Evolutionary conservation across 1,284 basidiomycete species (phyloP).

Genomic region (Coriolopsis trogii): DNA sequence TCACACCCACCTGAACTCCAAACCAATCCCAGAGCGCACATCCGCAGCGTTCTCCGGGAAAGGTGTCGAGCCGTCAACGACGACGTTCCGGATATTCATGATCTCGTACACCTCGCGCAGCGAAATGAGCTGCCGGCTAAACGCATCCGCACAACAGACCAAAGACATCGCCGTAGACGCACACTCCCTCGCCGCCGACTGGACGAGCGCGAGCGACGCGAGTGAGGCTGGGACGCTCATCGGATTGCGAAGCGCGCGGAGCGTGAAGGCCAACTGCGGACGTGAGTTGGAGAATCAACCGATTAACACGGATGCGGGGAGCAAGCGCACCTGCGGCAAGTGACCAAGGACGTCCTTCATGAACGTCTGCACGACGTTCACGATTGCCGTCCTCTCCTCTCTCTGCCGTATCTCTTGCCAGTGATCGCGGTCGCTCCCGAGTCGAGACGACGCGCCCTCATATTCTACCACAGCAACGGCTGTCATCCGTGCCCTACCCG

Average conservation of each 20-base stretch:
- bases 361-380: not conserved
- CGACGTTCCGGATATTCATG: constrained; percentile 56
- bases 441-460: constrained; percentile 8
- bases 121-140: not conserved
- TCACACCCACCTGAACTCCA: constrained; percentile 66
- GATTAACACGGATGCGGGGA: not conserved
- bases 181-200: constrained; percentile 60
- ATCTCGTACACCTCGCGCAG: constrained; percentile 41
- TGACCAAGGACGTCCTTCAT: constrained; percentile 43
- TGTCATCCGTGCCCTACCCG: constrained; percentile 47
- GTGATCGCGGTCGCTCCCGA: not conserved
- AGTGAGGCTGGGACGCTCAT: constrained; percentile 71
- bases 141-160: not conserved
- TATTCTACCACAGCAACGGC: not conserved
- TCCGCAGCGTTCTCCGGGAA: constrained; percentile 65
- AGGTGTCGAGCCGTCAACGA: constrained; percentile 55
- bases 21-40: constrained; percentile 54
- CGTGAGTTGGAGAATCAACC: not conserved
- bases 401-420: too few relatives aligned
- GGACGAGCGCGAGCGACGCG: constrained; percentile 71
- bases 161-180: constrained; percentile 31
- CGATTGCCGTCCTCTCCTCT: not conserved
- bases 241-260: constrained; percentile 72
- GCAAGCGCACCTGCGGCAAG: constrained; percentile 56
- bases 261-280: constrained; percentile 69